These are phyloP conservation scores for Thalassiosira livingstoniorum DNA, from an alignment of 352 stramenopile genomes.

Conservation along the genomic window DNA sequence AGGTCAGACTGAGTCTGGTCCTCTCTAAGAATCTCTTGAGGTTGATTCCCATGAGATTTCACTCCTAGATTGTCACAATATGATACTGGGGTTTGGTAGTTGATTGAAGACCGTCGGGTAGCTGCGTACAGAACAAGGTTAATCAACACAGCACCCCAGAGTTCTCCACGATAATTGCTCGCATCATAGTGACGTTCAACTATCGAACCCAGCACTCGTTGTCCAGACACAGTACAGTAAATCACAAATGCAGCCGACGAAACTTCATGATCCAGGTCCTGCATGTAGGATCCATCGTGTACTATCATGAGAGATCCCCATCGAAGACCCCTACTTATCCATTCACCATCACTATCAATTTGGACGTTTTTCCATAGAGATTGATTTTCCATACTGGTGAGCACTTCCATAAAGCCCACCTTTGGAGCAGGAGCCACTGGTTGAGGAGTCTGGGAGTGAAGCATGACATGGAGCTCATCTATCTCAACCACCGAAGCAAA, in stretches of 20 bases:
- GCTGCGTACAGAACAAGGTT: neutral
- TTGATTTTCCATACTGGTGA: no score
- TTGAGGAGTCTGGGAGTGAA: no score
- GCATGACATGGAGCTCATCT: no score
- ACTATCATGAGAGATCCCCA: neutral
- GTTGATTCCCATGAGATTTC: slow-evolving; percentile 32
- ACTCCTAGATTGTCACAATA: slow-evolving; percentile 51
- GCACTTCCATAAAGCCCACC: no score
- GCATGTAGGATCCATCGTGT: slow-evolving; percentile 21
- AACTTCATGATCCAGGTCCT: neutral
- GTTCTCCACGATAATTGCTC: slow-evolving; percentile 26
- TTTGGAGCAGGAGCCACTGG: no score
- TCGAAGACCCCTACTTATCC: neutral
- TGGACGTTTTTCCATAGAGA: slow-evolving; percentile 7
- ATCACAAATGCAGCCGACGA: neutral
- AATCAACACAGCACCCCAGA: neutral
- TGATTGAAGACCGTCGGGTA: neutral
- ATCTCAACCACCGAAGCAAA: no score
- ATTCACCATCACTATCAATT: slow-evolving; percentile 16
- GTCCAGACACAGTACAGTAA: neutral
- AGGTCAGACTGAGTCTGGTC: slow-evolving; percentile 47
- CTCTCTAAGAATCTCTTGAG: neutral
- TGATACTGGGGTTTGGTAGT: neutral
- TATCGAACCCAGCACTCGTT: neutral
- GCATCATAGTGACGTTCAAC: neutral